phyloP scores from a whole-genome alignment of 768 basidiomycete species.

The Leccinellum luteum region DNA sequence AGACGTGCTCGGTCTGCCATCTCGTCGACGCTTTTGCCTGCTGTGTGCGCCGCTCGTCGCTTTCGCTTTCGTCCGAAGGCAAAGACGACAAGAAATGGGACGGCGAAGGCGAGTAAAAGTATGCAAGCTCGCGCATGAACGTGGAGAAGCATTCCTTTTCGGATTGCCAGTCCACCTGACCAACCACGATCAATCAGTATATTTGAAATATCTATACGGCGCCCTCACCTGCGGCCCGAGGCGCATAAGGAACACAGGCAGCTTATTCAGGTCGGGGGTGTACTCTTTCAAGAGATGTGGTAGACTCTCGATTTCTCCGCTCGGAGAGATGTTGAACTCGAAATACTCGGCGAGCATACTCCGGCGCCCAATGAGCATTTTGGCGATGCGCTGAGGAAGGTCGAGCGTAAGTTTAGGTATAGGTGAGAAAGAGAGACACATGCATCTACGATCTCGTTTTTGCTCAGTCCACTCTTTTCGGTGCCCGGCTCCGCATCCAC shows the following conservation, averaged over 20 bases:
- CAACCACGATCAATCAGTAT: neutral
- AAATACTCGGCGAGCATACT: constrained; percentile 96
- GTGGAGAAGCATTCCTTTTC: constrained; percentile 85
- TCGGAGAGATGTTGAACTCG: constrained; percentile 62
- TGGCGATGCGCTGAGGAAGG: constrained; percentile 53
- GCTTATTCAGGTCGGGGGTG: constrained; percentile 85
- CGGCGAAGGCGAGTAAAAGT: constrained; percentile 72
- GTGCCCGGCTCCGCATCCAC: constrained; percentile 63
- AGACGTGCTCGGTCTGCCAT: constrained; percentile 89
- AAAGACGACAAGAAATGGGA: constrained; percentile 14
- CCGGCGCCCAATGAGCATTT: constrained; percentile 56
- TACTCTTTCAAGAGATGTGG: constrained; percentile 85
- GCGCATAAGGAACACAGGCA: constrained; percentile 87
- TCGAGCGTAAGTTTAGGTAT: neutral
- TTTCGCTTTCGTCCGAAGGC: constrained; percentile 35
- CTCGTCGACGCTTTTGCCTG: constrained; percentile 50
- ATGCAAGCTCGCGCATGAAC: constrained; percentile 86
- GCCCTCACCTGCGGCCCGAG: constrained; percentile 79
- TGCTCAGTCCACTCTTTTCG: constrained; percentile 49
- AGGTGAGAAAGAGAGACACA: constrained; percentile 17
- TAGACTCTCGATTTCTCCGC: constrained; percentile 69
- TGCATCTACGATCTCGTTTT: constrained; percentile 70
- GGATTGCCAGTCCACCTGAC: constrained; percentile 82
- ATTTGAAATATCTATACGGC: neutral
- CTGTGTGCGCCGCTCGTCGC: constrained; percentile 32